Percentiles rank a stretch among this genome's conserved stretches.
phyloP scores from a whole-genome alignment of 179 eudicot genomes.

The Beta macrorhiza region DNA sequence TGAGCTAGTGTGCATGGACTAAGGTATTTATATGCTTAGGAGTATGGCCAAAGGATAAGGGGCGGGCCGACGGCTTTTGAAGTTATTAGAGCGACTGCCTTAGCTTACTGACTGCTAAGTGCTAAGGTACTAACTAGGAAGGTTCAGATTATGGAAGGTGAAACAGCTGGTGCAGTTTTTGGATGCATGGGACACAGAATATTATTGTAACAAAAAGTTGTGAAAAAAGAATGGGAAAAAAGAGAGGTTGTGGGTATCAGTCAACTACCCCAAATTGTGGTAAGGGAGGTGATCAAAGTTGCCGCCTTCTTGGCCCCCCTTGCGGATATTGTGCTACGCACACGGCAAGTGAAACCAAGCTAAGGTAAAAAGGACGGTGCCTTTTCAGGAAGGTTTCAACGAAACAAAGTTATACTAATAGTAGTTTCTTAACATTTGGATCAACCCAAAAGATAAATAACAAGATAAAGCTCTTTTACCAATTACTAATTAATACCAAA shows the following conservation, averaged over 20 bases:
- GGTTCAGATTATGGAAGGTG: too few species aligned
- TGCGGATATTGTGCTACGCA: conserved; percentile 18
- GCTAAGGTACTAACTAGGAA: background rate
- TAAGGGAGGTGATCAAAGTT: conserved; percentile 21
- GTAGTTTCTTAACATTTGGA: too few species aligned
- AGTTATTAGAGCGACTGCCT: conserved; percentile 17
- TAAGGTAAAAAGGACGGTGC: background rate
- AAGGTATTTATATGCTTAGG: conserved; percentile 4
- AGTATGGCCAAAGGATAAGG: conserved; percentile 11
- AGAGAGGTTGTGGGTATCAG: background rate
- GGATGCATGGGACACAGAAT: too few species aligned
- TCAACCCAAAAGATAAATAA: background rate
- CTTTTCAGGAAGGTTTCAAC: conserved; percentile 10
- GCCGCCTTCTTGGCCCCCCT: background rate
- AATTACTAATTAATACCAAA: background rate
- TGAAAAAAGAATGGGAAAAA: background rate
- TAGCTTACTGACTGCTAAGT: background rate
- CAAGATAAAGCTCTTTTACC: background rate
- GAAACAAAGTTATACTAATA: background rate
- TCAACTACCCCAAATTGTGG: background rate
- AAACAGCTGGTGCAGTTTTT: too few species aligned
- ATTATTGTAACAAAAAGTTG: too few species aligned
- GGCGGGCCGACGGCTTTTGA: conserved; percentile 24
- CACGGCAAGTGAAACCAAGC: conserved; percentile 4
- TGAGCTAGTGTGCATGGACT: conserved; percentile 8